A percentile compares a stretch with the other conserved stretches of the same genome.
These are phyloP conservation scores for Cystobasidium onofrii DNA, from an alignment of 768 basidiomycete species.

Conservation along the genomic window DNA sequence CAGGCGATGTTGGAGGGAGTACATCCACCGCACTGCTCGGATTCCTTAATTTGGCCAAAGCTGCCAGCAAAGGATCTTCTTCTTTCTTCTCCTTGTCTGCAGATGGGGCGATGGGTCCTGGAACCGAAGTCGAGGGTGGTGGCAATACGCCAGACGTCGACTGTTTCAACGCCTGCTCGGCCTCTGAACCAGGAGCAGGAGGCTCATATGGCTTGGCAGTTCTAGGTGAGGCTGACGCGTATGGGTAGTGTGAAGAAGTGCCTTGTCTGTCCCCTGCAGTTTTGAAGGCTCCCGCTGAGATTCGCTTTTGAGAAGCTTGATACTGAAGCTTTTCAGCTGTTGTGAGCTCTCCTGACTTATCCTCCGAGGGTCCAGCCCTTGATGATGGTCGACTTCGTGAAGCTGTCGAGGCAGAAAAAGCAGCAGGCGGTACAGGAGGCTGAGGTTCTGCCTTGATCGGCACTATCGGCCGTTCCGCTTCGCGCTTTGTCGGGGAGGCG, in stretches of 20 bases:
- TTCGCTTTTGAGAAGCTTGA: slow-evolving; percentile 23
- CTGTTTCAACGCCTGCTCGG: background rate
- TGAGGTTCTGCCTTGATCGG: background rate
- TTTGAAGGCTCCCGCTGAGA: slow-evolving; percentile 16
- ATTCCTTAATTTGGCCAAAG: slow-evolving; percentile 31
- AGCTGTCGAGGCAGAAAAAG: background rate
- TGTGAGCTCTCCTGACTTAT: background rate
- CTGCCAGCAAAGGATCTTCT: slow-evolving; percentile 29
- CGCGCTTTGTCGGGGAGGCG: background rate
- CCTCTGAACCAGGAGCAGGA: slow-evolving; percentile 1
- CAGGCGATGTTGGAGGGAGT: slow-evolving; percentile 15
- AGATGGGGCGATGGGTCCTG: background rate
- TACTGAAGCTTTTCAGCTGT: slow-evolving; percentile 24
- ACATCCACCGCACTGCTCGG: slow-evolving; percentile 29
- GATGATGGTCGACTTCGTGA: slow-evolving; percentile 23
- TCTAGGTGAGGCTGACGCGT: slow-evolving; percentile 15
- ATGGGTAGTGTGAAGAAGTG: slow-evolving; percentile 21
- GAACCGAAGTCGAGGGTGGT: background rate
- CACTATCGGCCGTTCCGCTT: background rate
- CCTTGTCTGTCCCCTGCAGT: background rate
- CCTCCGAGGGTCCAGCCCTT: background rate
- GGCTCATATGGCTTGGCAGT: slow-evolving; percentile 22
- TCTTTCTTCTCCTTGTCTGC: slow-evolving; percentile 13
- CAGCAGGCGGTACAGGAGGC: slow-evolving; percentile 1
- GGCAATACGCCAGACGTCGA: slow-evolving; percentile 1